Percentiles rank a stretch among this genome's conserved stretches.
Conservation (phyloP, 371 early-diverging fungal species). For the Mortierella sp. region DNA sequence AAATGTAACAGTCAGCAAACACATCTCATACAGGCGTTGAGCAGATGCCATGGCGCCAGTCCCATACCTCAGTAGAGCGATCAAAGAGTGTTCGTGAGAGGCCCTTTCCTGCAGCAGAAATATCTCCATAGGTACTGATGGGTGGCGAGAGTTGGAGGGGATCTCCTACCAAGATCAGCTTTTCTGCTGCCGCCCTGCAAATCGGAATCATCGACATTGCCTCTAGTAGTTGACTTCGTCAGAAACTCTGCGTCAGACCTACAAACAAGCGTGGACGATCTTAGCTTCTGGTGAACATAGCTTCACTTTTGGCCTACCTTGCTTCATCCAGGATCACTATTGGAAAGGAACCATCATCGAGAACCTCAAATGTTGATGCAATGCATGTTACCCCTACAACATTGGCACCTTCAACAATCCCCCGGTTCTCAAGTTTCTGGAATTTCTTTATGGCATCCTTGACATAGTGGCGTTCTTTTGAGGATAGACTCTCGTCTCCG, state of each 20-base stretch:
- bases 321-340: slow-evolving; percentile 91
- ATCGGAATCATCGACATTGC: slow-evolving; percentile 89
- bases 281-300: neutral
- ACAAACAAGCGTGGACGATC: too few species aligned
- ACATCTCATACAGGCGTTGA: neutral
- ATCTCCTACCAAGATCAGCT: slow-evolving; percentile 91
- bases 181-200: slow-evolving; percentile 65
- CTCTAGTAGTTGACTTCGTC: slow-evolving; percentile 79
- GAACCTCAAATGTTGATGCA: slow-evolving; percentile 78
- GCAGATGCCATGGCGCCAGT: neutral
- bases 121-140: slow-evolving; percentile 62
- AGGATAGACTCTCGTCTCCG: slow-evolving; percentile 64
- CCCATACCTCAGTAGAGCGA: slow-evolving; percentile 67
- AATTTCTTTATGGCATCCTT: slow-evolving; percentile 73
- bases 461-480: slow-evolving; percentile 65
- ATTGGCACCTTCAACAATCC: slow-evolving; percentile 61
- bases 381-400: slow-evolving; percentile 85
- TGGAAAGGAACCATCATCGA: slow-evolving; percentile 68
- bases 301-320: slow-evolving; percentile 41
- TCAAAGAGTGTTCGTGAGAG: slow-evolving; percentile 90
- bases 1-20: neutral
- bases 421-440: slow-evolving; percentile 62
- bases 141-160: slow-evolving; percentile 93
- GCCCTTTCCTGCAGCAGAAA: slow-evolving; percentile 62
- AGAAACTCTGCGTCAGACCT: neutral